Conservation (phyloP, 768 basidiomycete species). For the Gelatoporia subvermispora region DNA sequence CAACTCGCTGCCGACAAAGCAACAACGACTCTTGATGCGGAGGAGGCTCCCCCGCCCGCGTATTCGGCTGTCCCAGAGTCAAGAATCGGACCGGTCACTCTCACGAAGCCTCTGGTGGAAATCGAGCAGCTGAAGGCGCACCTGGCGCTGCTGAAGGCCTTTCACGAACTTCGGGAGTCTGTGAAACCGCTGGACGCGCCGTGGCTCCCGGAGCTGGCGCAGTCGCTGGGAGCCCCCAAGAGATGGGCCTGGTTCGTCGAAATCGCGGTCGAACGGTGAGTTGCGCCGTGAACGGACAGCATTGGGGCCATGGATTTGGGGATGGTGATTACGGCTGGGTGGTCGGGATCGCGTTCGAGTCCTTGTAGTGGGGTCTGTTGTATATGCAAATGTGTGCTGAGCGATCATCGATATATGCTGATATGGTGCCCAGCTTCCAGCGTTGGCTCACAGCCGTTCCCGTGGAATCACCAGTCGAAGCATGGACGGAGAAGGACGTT, state of each 20-base stretch:
- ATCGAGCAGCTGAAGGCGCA: conserved; percentile 29
- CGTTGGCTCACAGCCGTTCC: conserved; percentile 22
- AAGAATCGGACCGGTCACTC: background rate
- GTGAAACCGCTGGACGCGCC: conserved; percentile 26
- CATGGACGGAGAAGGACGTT: conserved; percentile 20
- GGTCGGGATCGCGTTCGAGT: too few relatives aligned
- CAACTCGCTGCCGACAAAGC: too few relatives aligned
- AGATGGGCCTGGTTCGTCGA: conserved; percentile 38
- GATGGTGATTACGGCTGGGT: too few relatives aligned
- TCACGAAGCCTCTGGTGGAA: conserved; percentile 25
- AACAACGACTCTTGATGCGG: too few relatives aligned
- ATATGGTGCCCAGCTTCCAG: conserved; percentile 26
- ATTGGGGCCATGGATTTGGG: background rate
- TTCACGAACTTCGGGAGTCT: conserved; percentile 23
- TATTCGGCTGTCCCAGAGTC: conserved; percentile 1
- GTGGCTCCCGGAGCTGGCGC: conserved; percentile 22
- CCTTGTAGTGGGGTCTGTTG: too few relatives aligned
- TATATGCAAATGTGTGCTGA: too few relatives aligned
- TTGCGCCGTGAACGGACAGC: background rate
- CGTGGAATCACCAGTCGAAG: conserved; percentile 11
- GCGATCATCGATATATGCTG: background rate
- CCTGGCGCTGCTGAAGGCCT: conserved; percentile 29
- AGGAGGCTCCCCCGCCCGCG: background rate
- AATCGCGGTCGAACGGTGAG: conserved; percentile 34
- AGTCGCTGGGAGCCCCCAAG: conserved; percentile 21